Base-by-base conservation (phyloP, 208 protist genomes). In the Borovskyia barvae region DNA sequence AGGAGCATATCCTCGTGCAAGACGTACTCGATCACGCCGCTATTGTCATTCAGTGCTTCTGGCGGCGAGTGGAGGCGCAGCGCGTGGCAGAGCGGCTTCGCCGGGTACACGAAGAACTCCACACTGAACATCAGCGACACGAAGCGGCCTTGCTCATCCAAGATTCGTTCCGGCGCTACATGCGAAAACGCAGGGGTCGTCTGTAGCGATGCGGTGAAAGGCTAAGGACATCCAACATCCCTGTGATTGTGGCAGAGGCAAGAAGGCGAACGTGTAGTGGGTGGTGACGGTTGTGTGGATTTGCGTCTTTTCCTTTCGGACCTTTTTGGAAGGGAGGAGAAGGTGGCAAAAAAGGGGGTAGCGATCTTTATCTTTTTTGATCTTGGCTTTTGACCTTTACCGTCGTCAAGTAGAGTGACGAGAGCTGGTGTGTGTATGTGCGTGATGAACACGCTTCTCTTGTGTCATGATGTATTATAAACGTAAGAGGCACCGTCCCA, bases 61-160 rank as follows among this genome's bases (percentile, higher is more conserved):
- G 89, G 89, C 78, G 89, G 15, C 73, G 75, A 28, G 45, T 73
- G 26, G 25, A 59, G 20, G 68, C 72, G 35, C 66, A 65, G 40
- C 54, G 61, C 24, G 47, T 52, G 36, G 53, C 59, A n/a, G 57
- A 15, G 43, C 50, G 28, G 7, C 60, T 65, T 56, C 70, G 72
- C 5, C 36, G 50, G 35, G 32, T 15, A 14, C 71, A 62, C 6
- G 26, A 67, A 8, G 39, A 20, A 45, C 25, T 45, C 15, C 70
- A 86, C 37, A 43, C 50, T 25, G 36, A 20, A 33, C 48, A 67
- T 17, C 46, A 66, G 24, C 51, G 48, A 17, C 65, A 80, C 17
- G 88, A 94, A 67, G 84, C 88, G 1, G 84, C 85, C 14, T 63
- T 24, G 4, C 48, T 78, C 4, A 94, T 94, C 41, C 87, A 94